These are phyloP conservation scores for Jaenimonas drosophilae DNA, from an alignment of 208 protist species.

Conservation along the genomic window DNA sequence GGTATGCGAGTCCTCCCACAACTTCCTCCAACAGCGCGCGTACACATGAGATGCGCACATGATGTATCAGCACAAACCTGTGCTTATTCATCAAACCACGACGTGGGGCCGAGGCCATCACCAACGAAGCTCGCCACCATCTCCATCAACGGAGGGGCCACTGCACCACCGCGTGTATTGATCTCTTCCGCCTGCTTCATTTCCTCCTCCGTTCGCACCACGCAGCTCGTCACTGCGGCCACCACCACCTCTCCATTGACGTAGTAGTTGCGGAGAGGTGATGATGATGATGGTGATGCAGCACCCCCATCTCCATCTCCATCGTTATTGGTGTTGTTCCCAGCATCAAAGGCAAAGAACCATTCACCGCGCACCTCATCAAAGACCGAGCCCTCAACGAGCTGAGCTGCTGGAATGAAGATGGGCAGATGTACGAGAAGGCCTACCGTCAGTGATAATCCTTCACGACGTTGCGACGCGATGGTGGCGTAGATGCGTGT, in stretches of 20 bases:
- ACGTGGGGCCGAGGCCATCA: slow-evolving; percentile 54
- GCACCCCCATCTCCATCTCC: neutral
- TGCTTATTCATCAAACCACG: slow-evolving; percentile 45
- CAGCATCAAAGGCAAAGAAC: slow-evolving; percentile 74
- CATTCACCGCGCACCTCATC: slow-evolving; percentile 23
- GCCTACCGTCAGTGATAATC: slow-evolving; percentile 44
- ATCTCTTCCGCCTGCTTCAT: neutral
- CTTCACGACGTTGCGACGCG: slow-evolving; percentile 19
- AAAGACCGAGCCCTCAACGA: slow-evolving; percentile 49
- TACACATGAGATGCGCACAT: too few species aligned
- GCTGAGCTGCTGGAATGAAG: slow-evolving; percentile 33
- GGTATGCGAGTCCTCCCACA: too few species aligned
- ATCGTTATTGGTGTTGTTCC: slow-evolving; percentile 7
- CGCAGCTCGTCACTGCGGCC: slow-evolving; percentile 34
- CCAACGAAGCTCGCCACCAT: slow-evolving; percentile 56
- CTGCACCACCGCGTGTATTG: neutral
- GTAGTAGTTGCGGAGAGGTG: slow-evolving; percentile 39
- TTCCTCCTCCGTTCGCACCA: slow-evolving; percentile 19
- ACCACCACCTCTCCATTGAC: slow-evolving; percentile 53
- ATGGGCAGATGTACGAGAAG: slow-evolving; percentile 51
- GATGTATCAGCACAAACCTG: too few species aligned
- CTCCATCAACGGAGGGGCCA: slow-evolving; percentile 32
- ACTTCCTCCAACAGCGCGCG: too few species aligned
- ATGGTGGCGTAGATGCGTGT: slow-evolving; percentile 54
- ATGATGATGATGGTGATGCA: neutral